Evolutionary conservation across 139 green algal species (phyloP).

Genomic region (Picochlorum sp.): DNA sequence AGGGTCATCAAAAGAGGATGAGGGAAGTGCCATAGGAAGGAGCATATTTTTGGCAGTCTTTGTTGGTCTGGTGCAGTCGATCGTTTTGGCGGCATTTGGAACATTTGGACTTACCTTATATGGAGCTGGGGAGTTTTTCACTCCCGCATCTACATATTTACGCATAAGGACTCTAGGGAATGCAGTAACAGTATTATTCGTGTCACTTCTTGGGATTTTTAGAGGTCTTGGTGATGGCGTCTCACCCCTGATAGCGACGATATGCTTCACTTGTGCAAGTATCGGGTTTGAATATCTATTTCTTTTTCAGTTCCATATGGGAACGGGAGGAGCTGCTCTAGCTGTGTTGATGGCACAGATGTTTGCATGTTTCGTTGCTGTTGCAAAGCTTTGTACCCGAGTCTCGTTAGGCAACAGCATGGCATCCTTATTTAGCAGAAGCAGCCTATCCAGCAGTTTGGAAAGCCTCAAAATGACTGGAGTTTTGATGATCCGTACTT

Average conservation of each 20-base stretch:
- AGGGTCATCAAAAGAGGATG: neutral
- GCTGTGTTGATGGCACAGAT: slow-evolving; percentile 56
- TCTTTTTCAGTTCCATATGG: slow-evolving; percentile 55
- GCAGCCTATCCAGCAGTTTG: neutral
- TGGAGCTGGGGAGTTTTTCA: slow-evolving; percentile 18
- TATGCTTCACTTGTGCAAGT: slow-evolving; percentile 30
- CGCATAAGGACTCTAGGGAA: slow-evolving; percentile 44
- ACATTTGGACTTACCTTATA: slow-evolving; percentile 34
- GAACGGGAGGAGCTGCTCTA: slow-evolving; percentile 54
- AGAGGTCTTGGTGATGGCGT: slow-evolving; percentile 37
- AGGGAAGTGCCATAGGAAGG: slow-evolving; percentile 17
- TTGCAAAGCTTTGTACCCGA: neutral
- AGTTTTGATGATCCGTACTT: slow-evolving; percentile 47
- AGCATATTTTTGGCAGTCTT: slow-evolving; percentile 20
- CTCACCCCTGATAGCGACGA: slow-evolving; percentile 30
- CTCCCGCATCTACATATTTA: slow-evolving; percentile 34
- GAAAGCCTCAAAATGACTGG: slow-evolving; percentile 23
- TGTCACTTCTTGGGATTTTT: slow-evolving; percentile 49
- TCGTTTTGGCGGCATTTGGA: slow-evolving; percentile 33
- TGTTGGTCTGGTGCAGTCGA: slow-evolving; percentile 29
- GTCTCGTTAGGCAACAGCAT: neutral
- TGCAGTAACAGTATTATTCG: slow-evolving; percentile 36
- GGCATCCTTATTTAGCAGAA: neutral
- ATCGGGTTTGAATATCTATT: slow-evolving; percentile 47
- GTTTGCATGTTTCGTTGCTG: neutral